Evolutionary conservation across 2,329 filamentous ascomycete species (phyloP).

Genomic region (Sclerotinia subarctica): DNA sequence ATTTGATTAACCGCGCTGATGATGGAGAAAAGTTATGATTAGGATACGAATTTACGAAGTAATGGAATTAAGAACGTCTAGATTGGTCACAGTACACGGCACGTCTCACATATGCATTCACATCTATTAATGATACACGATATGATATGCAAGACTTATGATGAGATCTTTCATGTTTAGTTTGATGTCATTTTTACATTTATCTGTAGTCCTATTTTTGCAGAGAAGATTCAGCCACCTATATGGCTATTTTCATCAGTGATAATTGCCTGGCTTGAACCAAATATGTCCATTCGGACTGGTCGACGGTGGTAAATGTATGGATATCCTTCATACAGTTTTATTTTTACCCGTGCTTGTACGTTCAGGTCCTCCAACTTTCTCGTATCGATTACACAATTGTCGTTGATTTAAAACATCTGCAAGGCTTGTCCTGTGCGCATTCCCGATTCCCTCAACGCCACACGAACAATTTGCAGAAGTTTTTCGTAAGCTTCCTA

Average conservation of each 20-base stretch:
- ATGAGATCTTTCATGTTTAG: not conserved
- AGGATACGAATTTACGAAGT: not conserved
- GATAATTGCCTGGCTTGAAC: constrained; percentile 13
- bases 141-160: not conserved
- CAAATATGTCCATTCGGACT: constrained; percentile 7
- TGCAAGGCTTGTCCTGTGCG: constrained; percentile 1
- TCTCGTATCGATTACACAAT: constrained; percentile 6
- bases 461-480: not conserved
- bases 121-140: not conserved
- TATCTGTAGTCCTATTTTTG: not conserved
- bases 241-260: not conserved
- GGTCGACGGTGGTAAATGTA: constrained; percentile 1
- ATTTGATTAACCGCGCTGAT: constrained; percentile 18
- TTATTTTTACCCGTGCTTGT: not conserved
- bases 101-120: not conserved
- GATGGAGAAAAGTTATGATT: constrained; percentile 2
- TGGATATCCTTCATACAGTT: constrained; percentile 1
- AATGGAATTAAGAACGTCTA: not conserved
- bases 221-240: constrained; percentile 2
- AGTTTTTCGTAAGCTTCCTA: not conserved
- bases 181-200: not conserved
- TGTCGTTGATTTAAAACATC: constrained; percentile 12
- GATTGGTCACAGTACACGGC: not conserved
- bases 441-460: not conserved
- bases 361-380: not conserved